Base-by-base conservation (phyloP, 108 stramenopile species). In the Poteriospumella lacustris region DNA sequence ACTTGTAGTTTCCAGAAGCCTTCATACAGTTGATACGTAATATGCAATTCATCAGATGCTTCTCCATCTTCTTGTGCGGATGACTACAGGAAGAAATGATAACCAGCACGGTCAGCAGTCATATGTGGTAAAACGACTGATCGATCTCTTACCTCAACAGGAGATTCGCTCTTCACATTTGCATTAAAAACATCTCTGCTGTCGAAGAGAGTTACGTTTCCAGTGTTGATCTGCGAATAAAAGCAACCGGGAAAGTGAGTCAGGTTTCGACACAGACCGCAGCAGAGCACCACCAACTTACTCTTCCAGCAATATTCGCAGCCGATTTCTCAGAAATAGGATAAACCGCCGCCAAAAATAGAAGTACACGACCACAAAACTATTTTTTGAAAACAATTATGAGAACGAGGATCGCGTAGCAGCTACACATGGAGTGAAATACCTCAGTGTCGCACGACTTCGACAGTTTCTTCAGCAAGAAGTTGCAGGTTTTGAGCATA, bases 401-500 rank as follows among this genome's bases (percentile, higher is more conserved):
- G 15, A 40, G 19, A 68, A 68, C 28, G 19, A 68, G 34, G 19
- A 68, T 68, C 12, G 39, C 15, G 15, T 39, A 15, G 19, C 64
- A 68, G 19, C 36, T 39, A 68, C 28, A 68, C 15, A 68, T 19
- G 24, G n/a, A 56, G 24, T 24, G 52, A 68, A 19, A 68, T 68
- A 68, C 64, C 64, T 73, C 70, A 34, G 70, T 73, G 31, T 73
- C 26, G 42, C 70, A 73, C 26, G 70, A 73, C 42, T 73, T 73
- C 9, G 70, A 73, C 38, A 73, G 47, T 38, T 56, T 44, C 5
- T 24, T 5, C 70, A 42, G 42, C 3, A 73, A 24, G 9, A 34
- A 73, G 41, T 73, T 73, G 36, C 70, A 73, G 9, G 70, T 73
- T 24, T 56, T 44, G 26, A 73, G 33, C 15, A 73, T 73, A 34